A percentile compares a stretch with the other conserved stretches of the same genome.
Conservation (phyloP, 2,329 filamentous ascomycete species). For the Aspergillus alliaceus region DNA sequence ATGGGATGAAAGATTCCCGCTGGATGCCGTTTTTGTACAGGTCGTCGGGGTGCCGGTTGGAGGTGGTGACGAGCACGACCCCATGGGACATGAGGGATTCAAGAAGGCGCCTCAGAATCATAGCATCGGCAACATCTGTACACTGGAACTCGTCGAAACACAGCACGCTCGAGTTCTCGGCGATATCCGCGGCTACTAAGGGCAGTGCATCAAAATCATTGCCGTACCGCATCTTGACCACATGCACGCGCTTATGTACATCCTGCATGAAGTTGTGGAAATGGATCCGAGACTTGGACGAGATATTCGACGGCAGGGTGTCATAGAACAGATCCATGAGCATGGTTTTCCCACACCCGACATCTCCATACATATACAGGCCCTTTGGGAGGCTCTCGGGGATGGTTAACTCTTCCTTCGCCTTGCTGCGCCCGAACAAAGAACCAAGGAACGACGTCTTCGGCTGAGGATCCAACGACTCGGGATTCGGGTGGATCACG, state of each 20-base stretch:
- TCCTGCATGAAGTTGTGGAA: constrained; percentile 99
- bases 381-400: constrained; percentile 78
- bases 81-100: constrained; percentile 93
- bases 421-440: constrained; percentile 38
- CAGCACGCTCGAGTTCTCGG: constrained; percentile 77
- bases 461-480: constrained; percentile 60
- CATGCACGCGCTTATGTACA: constrained; percentile 86
- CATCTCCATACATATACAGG: constrained; percentile 92
- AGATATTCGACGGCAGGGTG: constrained; percentile 77
- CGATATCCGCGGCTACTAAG: constrained; percentile 92
- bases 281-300: constrained; percentile 86
- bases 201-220: constrained; percentile 88
- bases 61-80: constrained; percentile 94
- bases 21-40: constrained; percentile 98
- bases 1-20: constrained; percentile 90
- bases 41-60: constrained; percentile 93
- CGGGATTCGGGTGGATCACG: constrained; percentile 74
- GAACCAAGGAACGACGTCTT: constrained; percentile 54
- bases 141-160: constrained; percentile 99
- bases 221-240: constrained; percentile 84
- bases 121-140: constrained; percentile 96
- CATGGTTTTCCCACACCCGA: constrained; percentile 98
- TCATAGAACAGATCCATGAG: constrained; percentile 98
- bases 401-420: constrained; percentile 48
- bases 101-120: constrained; percentile 89